Evolutionary conservation across 306 rosid genomes (phyloP).

Genomic region (Calophaca sinica): DNA sequence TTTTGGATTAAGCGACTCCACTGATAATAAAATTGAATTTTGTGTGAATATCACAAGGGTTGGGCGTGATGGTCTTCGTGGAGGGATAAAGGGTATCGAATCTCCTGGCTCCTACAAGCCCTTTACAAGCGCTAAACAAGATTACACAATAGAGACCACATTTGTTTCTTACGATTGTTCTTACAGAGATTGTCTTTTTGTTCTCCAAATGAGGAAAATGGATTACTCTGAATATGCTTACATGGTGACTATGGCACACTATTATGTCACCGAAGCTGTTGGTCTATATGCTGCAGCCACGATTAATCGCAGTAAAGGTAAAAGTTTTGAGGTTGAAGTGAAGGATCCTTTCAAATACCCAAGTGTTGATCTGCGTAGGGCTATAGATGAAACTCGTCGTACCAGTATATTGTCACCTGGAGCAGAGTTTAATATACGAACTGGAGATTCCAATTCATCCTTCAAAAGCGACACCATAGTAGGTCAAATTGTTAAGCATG

Average conservation of each 20-base stretch:
- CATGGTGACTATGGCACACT: conserved; percentile 37
- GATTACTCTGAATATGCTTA: background rate
- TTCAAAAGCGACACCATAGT: background rate
- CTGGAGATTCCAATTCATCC: background rate
- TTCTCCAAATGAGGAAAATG: conserved; percentile 41
- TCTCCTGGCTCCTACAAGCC: background rate
- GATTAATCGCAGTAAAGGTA: background rate
- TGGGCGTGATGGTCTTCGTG: background rate
- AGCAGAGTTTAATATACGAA: background rate
- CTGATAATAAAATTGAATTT: conserved; percentile 17
- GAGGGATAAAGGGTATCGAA: conserved; percentile 7
- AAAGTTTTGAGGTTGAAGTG: conserved; percentile 32
- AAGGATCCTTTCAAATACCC: conserved; percentile 42
- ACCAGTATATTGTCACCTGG: conserved; percentile 16
- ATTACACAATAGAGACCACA: conserved; percentile 21
- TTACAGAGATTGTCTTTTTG: background rate
- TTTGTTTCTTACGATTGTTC: conserved; percentile 8
- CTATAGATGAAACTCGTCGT: conserved; percentile 7
- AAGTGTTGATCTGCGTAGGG: background rate
- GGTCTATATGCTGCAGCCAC: conserved; percentile 41
- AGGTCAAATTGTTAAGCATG: conserved; percentile 6
- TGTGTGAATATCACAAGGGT: conserved; percentile 10
- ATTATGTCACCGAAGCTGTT: conserved; percentile 27
- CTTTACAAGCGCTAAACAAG: background rate
- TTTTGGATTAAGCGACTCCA: conserved; percentile 22